Evolutionary conservation across 164 flowering plant genomes (phyloP).

Genomic region (Akebia trifoliata): DNA sequence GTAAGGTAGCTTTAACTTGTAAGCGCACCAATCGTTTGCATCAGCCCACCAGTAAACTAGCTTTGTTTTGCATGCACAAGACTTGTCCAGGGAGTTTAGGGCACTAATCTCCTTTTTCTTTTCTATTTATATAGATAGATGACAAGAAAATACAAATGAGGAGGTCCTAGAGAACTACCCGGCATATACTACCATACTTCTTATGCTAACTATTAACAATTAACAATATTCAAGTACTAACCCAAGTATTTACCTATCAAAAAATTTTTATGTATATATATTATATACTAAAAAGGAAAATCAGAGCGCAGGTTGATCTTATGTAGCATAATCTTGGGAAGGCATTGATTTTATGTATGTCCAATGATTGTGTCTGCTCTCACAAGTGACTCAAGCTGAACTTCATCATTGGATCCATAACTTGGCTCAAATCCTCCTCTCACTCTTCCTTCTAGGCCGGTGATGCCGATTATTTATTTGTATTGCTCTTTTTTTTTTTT

Average conservation of each 20-base stretch:
- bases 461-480: constrained; percentile 1
- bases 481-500: background rate
- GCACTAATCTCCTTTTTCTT: background rate
- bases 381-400: constrained; percentile 90
- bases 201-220: no score
- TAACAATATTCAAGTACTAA: no score
- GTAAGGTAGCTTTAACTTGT: no score
- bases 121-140: constrained; percentile 65
- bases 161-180: constrained; percentile 96
- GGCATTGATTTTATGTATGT: background rate
- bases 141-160: constrained; percentile 56
- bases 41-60: no score
- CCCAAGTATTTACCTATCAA: no score
- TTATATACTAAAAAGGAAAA: constrained; percentile 1
- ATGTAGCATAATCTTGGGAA: background rate
- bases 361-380: background rate
- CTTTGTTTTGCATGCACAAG: background rate
- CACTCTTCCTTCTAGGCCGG: constrained; percentile 1
- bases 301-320: background rate
- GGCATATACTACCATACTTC: constrained; percentile 83
- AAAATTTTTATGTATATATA: constrained; percentile 87
- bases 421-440: constrained; percentile 17
- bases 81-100: background rate
- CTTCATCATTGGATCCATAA: constrained; percentile 89
- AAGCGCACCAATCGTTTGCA: no score